These are phyloP conservation scores for Gossypium longicalyx DNA, from an alignment of 345 rosid genomes.

Conservation along the genomic window DNA sequence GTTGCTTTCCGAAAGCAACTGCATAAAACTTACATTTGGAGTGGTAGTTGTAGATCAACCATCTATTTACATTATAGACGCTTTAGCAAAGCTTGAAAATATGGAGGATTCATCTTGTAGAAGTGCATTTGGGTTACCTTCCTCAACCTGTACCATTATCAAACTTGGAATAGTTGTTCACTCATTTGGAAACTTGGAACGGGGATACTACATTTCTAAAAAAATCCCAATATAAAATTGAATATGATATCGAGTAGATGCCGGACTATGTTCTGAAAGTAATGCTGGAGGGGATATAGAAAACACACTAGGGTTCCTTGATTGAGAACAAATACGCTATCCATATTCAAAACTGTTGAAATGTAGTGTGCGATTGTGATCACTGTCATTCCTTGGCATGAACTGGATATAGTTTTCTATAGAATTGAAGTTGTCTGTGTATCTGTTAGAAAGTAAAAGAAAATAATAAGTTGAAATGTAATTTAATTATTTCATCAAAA, in stretches of 20 bases:
- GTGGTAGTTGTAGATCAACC: too few species aligned
- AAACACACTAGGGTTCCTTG: slow-evolving; percentile 44
- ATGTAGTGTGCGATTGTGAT: slow-evolving; percentile 92
- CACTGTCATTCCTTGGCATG: slow-evolving; percentile 70
- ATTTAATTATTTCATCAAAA: too few species aligned
- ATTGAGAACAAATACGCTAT: slow-evolving; percentile 61
- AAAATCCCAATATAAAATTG: too few species aligned
- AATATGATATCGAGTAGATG: too few species aligned
- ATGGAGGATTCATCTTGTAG: slow-evolving; percentile 46
- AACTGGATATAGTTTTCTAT: slow-evolving; percentile 59
- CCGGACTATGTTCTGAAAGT: too few species aligned
- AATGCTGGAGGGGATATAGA: too few species aligned
- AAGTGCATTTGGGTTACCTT: slow-evolving; percentile 65
- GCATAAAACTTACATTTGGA: too few species aligned
- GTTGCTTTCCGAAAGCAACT: too few species aligned
- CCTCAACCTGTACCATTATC: slow-evolving; percentile 46
- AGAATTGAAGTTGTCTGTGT: slow-evolving; percentile 62
- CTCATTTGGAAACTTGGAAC: too few species aligned
- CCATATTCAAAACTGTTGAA: slow-evolving; percentile 72
- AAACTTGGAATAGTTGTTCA: too few species aligned
- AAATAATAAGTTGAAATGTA: too few species aligned
- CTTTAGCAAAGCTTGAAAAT: slow-evolving; percentile 72
- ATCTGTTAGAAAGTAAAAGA: slow-evolving; percentile 23
- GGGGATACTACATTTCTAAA: too few species aligned
- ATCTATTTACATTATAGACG: slow-evolving; percentile 47